Conservation (phyloP, 2,329 filamentous ascomycete genomes). For the Monosporascus ibericus region DNA sequence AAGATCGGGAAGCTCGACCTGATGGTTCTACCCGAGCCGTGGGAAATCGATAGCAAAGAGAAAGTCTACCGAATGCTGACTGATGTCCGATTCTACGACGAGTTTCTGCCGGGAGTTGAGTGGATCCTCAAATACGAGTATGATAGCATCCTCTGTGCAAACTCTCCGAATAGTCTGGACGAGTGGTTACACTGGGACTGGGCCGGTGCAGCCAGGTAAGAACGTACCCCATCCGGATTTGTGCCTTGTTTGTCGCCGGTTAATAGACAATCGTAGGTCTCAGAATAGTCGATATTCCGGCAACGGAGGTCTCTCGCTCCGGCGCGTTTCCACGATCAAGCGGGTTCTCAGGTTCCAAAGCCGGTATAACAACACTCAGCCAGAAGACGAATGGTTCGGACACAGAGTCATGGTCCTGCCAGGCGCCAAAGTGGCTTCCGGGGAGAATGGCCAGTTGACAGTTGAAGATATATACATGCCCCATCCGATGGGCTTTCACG, state of each 20-base stretch:
- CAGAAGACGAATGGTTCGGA: constrained; percentile 52
- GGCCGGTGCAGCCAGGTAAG: constrained; percentile 45
- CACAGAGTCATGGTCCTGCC: constrained; percentile 41
- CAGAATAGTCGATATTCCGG: constrained; percentile 40
- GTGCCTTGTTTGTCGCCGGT: not conserved
- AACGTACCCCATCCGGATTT: not conserved
- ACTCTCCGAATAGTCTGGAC: constrained; percentile 44
- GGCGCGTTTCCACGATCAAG: constrained; percentile 44
- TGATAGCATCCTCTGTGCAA: constrained; percentile 52
- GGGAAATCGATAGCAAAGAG: constrained; percentile 41
- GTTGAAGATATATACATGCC: constrained; percentile 45
- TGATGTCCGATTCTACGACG: constrained; percentile 45
- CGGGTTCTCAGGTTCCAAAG: constrained; percentile 42
- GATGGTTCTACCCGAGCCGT: constrained; percentile 40
- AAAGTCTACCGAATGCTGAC: constrained; percentile 43
- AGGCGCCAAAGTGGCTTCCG: constrained; percentile 39
- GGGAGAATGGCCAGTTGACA: constrained; percentile 35
- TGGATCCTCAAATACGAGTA: constrained; percentile 49
- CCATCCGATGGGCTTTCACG: constrained; percentile 49
- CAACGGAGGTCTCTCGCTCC: constrained; percentile 48
- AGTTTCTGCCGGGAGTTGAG: constrained; percentile 43
- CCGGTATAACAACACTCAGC: constrained; percentile 42
- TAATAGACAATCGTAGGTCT: constrained; percentile 19
- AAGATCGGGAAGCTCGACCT: constrained; percentile 46
- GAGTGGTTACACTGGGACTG: constrained; percentile 50